Base-by-base conservation (phyloP, 176 grass and related monocot species). In the Dactylis glomerata region DNA sequence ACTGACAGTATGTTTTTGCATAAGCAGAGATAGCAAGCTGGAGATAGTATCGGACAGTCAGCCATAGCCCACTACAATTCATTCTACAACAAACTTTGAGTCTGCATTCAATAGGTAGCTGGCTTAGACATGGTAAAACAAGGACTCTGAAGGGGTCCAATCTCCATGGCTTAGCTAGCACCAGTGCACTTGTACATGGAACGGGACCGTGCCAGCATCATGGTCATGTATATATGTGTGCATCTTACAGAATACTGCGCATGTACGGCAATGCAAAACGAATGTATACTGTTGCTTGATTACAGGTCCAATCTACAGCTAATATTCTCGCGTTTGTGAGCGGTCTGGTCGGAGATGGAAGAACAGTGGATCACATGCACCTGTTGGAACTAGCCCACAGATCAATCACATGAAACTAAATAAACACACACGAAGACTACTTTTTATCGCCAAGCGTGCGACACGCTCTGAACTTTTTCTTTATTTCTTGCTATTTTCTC, bases 221-320 rank as follows among this genome's bases (percentile, higher is more conserved):
- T 50, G 74, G 76, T 75, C 81, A 61, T 82, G 66, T 72, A 55
- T n/a, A n/a, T n/a, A n/a, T n/a, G n/a, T n/a, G n/a, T 38, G 51
- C 46, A 26, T 26, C 38, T 12, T 51, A 56, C 63, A 78, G 49
- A 26, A 22, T 12, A 23, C 47, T 46, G 24, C 69, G 24, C 44
- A n/a, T n/a, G n/a, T n/a, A n/a, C n/a, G n/a, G n/a, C 30, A 19
- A n/a, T 41, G 27, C 49, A 50, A 27, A 8, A 79, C 37, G 15
- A 19, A 63, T 62, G 38, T 1, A n/a, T n/a, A 27, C 11, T 55
- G 17, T n/a, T 62, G 58, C 58, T 5, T 62, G 1, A 62, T 54
- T 14, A 51, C 16, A 33, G 20, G 17, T 2, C 24, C 26, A 75
- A 30, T 7, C 45, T 73, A 23, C 12, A 30, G 17, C 49, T 36